A percentile compares a stretch with the other conserved stretches of the same genome.
These are phyloP conservation scores for Stipa capillata DNA, from an alignment of 176 grass and related monocot species.

Conservation along the genomic window DNA sequence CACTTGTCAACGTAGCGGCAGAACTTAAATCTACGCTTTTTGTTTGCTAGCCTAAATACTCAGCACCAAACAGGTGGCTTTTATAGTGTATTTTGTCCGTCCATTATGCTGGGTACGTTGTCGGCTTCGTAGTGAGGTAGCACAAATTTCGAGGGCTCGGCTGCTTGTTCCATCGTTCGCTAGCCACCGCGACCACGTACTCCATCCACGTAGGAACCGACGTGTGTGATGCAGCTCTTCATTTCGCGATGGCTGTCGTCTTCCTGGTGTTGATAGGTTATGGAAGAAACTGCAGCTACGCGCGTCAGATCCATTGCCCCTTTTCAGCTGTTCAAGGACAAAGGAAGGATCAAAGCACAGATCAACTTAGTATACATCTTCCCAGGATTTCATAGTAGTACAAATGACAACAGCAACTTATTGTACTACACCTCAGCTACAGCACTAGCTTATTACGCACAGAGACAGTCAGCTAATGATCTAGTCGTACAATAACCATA, in stretches of 20 bases:
- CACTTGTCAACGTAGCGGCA: background rate
- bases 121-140: background rate
- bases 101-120: background rate
- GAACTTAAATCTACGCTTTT: background rate
- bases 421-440: slow-evolving; percentile 35
- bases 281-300: background rate
- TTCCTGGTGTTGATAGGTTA: background rate
- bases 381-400: slow-evolving; percentile 35
- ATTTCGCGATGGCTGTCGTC: background rate
- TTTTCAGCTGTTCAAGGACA: too few species aligned
- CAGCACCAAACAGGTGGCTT: background rate
- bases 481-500: slow-evolving; percentile 11
- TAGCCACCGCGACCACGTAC: background rate
- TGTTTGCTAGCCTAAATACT: slow-evolving; percentile 20
- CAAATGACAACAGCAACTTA: slow-evolving; percentile 27
- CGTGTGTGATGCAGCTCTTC: background rate
- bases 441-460: slow-evolving; percentile 37
- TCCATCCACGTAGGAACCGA: background rate
- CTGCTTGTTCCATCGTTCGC: background rate
- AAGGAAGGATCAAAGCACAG: background rate
- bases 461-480: slow-evolving; percentile 12
- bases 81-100: background rate
- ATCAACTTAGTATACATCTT: slow-evolving; percentile 10
- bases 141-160: background rate
- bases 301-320: too few species aligned